These are phyloP conservation scores for Colletotrichum sp. DNA, from an alignment of 2,329 filamentous ascomycete genomes.

Conservation along the genomic window DNA sequence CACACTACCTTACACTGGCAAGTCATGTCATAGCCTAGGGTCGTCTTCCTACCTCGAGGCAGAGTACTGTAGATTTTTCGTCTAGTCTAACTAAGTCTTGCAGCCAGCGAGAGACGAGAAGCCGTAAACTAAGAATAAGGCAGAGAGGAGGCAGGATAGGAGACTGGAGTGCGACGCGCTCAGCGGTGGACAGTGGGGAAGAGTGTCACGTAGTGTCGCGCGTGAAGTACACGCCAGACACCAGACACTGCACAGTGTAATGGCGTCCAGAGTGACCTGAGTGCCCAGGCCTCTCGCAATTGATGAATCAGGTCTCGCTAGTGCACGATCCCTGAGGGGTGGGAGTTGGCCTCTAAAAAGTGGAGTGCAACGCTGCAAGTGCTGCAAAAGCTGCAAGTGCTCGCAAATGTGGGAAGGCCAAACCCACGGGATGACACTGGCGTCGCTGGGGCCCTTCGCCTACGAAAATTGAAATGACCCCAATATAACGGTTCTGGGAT, in stretches of 20 bases:
- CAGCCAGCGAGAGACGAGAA: not conserved
- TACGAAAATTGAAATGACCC: conserved; percentile 10
- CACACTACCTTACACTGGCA: not conserved
- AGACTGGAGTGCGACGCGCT: not conserved
- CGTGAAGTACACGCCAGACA: not conserved
- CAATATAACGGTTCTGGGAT: not conserved
- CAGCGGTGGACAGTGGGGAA: not conserved
- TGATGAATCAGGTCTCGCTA: conserved; percentile 9
- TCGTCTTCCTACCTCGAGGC: not conserved
- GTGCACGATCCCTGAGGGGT: conserved; percentile 5
- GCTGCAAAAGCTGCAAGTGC: not conserved
- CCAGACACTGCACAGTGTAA: not conserved
- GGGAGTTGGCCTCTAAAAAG: conserved; percentile 15
- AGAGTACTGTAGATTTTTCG: not conserved
- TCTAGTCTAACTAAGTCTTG: not conserved
- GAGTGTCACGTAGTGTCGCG: not conserved
- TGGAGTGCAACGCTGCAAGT: not conserved
- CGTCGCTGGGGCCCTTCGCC: not conserved
- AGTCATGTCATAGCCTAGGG: not conserved
- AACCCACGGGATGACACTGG: not conserved
- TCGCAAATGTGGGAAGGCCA: not conserved
- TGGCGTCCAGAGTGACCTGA: not conserved
- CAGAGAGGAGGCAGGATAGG: not conserved
- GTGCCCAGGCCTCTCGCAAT: conserved; percentile 6
- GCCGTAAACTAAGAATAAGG: not conserved